These are phyloP conservation scores for Juncus inflexus DNA, from an alignment of 176 grass and related monocot genomes.

Conservation along the genomic window DNA sequence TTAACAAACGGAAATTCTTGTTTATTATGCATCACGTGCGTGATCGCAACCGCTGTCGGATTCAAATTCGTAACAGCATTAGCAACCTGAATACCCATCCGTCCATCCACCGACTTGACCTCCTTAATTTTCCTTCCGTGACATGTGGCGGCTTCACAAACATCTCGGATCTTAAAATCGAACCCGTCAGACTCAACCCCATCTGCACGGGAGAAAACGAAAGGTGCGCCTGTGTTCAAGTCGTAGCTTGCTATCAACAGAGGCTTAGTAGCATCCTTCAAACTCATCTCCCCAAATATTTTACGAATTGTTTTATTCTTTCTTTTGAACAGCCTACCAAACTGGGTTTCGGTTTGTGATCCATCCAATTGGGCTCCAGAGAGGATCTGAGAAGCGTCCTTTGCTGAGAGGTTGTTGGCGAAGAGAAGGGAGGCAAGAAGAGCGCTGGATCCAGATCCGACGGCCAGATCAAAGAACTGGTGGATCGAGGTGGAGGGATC, in stretches of 20 bases:
- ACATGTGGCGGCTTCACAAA: conserved; percentile 47
- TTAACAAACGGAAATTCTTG: conserved; percentile 66
- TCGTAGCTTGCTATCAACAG: conserved; percentile 82
- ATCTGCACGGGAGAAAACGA: conserved; percentile 89
- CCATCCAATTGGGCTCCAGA: conserved; percentile 37
- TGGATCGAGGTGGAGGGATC: conserved; percentile 29
- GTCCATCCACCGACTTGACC: conserved; percentile 51
- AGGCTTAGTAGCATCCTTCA: conserved; percentile 62
- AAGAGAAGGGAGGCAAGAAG: conserved; percentile 65
- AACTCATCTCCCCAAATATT: conserved; percentile 49
- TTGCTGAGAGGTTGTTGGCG: conserved; percentile 48
- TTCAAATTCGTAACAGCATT: conserved; percentile 32
- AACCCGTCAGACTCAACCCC: conserved; percentile 78
- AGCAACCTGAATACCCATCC: conserved; percentile 40
- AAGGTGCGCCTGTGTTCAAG: conserved; percentile 47
- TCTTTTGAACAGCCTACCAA: conserved; percentile 1
- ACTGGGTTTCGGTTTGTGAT: not conserved
- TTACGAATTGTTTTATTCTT: conserved; percentile 30
- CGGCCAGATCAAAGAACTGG: conserved; percentile 65
- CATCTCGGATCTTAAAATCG: conserved; percentile 76
- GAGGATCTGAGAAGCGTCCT: conserved; percentile 37
- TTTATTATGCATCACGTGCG: conserved; percentile 74
- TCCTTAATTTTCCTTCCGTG: conserved; percentile 23
- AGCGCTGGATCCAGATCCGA: conserved; percentile 50
- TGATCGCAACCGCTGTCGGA: conserved; percentile 55